phyloP scores from a whole-genome alignment of 2,329 filamentous ascomycete genomes.

The Fusarium goolgardi region DNA sequence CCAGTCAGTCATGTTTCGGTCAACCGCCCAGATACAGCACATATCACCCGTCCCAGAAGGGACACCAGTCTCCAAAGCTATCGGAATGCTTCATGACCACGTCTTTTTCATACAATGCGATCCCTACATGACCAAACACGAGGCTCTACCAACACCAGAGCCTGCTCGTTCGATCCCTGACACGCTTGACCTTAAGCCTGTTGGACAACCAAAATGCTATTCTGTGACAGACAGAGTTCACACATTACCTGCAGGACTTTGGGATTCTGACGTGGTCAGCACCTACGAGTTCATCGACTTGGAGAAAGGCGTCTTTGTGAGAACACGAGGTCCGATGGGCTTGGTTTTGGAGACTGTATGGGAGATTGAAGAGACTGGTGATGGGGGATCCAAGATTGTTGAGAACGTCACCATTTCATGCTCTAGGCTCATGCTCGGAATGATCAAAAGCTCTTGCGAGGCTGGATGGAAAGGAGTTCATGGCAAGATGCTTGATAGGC shows the following conservation, averaged over 20 bases:
- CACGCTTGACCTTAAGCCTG: conserved; percentile 41
- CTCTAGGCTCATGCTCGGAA: conserved; percentile 60
- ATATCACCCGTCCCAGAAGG: conserved; percentile 56
- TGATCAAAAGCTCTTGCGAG: conserved; percentile 65
- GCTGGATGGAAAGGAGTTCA: conserved; percentile 63
- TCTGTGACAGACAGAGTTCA: conserved; percentile 63
- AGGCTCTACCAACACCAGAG: conserved; percentile 48
- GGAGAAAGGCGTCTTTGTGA: conserved; percentile 62
- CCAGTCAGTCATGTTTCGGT: conserved; percentile 55
- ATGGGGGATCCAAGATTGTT: conserved; percentile 56
- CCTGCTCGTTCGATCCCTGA: conserved; percentile 43
- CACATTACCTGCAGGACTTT: conserved; percentile 65
- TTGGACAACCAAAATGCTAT: conserved; percentile 55
- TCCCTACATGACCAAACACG: conserved; percentile 61
- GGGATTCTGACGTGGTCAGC: conserved; percentile 66
- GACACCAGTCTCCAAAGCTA: conserved; percentile 51
- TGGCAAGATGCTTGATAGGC: conserved; percentile 56
- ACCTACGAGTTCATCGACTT: conserved; percentile 65
- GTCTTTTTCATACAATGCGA: conserved; percentile 64
- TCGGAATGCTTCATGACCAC: conserved; percentile 63
- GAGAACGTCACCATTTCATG: conserved; percentile 64
- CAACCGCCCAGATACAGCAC: conserved; percentile 57
- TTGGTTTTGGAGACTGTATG: conserved; percentile 66
- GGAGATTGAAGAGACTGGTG: conserved; percentile 53
- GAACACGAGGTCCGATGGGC: conserved; percentile 63